Evolutionary conservation across 768 basidiomycete species (phyloP).

Genomic region (Trametes meyenii): DNA sequence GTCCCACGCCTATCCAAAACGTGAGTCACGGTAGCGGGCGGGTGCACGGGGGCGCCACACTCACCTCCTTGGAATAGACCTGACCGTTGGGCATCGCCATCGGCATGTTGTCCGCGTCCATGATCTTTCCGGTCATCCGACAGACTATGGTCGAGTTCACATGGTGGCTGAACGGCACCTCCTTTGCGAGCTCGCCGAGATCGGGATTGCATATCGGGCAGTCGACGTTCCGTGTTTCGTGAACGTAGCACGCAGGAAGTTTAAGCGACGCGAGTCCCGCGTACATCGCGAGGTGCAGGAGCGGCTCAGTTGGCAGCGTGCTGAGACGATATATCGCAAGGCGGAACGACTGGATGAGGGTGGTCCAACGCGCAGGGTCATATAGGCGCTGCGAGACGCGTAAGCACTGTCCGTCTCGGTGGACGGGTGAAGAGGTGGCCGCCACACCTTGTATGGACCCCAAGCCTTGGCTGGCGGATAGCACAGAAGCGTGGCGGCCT

Average conservation of each 20-base stretch:
- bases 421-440: neutral
- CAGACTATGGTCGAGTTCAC: slow-evolving; percentile 96
- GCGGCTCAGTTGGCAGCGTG: slow-evolving; percentile 82
- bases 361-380: slow-evolving; percentile 75
- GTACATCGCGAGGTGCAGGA: slow-evolving; percentile 86
- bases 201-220: slow-evolving; percentile 90
- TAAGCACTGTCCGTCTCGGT: neutral
- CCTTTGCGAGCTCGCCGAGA: slow-evolving; percentile 74
- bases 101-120: slow-evolving; percentile 93
- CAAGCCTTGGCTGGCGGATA: slow-evolving; percentile 72
- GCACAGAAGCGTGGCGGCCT: slow-evolving; percentile 76
- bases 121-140: slow-evolving; percentile 85
- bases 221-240: slow-evolving; percentile 68
- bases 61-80: slow-evolving; percentile 91
- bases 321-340: slow-evolving; percentile 86
- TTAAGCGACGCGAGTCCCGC: slow-evolving; percentile 92
- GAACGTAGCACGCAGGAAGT: slow-evolving; percentile 79
- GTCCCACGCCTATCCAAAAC: slow-evolving; percentile 64
- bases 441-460: slow-evolving; percentile 74
- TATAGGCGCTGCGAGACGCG: slow-evolving; percentile 70
- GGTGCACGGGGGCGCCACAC: neutral
- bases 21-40: slow-evolving; percentile 20
- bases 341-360: slow-evolving; percentile 78
- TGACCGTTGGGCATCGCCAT: slow-evolving; percentile 84
- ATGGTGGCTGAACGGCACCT: slow-evolving; percentile 93